Base-by-base conservation (phyloP, 1,139 yeast genomes). In the Pichia sp. region DNA sequence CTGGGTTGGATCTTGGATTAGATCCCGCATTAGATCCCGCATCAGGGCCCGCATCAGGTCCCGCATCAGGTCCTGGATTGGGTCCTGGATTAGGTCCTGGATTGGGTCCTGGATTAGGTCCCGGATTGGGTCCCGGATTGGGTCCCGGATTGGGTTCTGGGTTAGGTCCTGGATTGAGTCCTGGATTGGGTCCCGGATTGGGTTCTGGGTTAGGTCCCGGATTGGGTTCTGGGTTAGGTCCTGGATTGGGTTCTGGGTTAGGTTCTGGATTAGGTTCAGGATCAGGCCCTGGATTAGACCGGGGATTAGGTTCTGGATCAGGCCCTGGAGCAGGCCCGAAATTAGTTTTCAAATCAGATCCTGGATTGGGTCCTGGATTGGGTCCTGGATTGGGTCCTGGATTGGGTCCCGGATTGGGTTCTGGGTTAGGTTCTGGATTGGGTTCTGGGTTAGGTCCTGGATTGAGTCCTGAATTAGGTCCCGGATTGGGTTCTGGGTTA, bases 401-500 rank as follows among this genome's bases (percentile, higher is more conserved):
- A 4, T 15, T 29, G 1, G 55, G 55, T 11, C 45, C 49, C 2
- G 48, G 48, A n/a, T 13, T 45, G 23, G 23, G 23, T 19, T 19
- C 23, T 19, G 23, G 3, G 23, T 19, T 3, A 19, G 23, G 23
- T 3, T 3, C 23, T 19, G 23, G 23, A 19, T 19, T 3, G n/a
- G 55, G 55, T 45, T 38, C 29, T 13, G 59, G 55, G 1, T 5
- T 13, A 19, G 59, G 58, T 8, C 19, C 51, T 30, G 56, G 54
- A 11, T 8, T 29, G 8, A 31, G 40, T 11, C 13, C n/a, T 8
- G 40, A 11, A 3, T 26, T 38, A n/a, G 54, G 55, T 3, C 36
- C 48, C 1, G 58, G 52, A 36, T 29, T 31, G 1, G 52, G 57
- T 2, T 45, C 59, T 2, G 56, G 49, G 13, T 8, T 30, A 47